Evolutionary conservation across 306 rosid genomes (phyloP), one percentile per base, ranked within the genome.

Genomic region (Cercis canadensis): DNA sequence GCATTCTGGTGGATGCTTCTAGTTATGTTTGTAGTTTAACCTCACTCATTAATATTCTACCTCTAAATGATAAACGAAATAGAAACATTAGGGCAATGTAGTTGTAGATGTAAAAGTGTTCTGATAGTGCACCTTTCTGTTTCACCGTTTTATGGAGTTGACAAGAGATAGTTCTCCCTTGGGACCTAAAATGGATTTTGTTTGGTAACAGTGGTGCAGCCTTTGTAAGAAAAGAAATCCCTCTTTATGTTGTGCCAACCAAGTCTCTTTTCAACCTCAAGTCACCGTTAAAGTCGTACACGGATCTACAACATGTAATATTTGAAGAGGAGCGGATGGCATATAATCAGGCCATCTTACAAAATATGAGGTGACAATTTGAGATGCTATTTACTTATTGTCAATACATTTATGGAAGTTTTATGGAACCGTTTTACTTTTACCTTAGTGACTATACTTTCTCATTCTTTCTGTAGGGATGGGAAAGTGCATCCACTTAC

Each of bases 281-380:
- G 66, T 85, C 96, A 3, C 92, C 99, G 15, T 79, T 95, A 62
- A 81, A 61, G 7, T 87, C 99, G 24, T 91, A 86, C 64, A 83
- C 84, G 45, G 99, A 95, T 85, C 75, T 95, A 79, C 99, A 91
- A 78, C 90, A 75, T 47, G 93, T 95, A 57, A 72, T 95, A 66
- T 91, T 78, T 65, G 96, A 95, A 74, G 99, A 95, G 87, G 99
- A 95, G 87, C 85, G 83, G 70, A 85, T 81, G 14, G 99, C 99
- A 31, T 95, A 95, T 81, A 95, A 87, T 75, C 90, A 91, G 77
- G 92, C 99, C 75, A 77, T 95, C 78, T 56, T 37, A 51, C 92
- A 89, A 81, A 92, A 91, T 85, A 83, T 64, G 77, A 95, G 95
- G 99, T 95, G 78, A 65, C 53, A 13, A 76, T 45, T 75, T 73